Base-by-base conservation (phyloP, 192 early-diverging fungal species). In the Piromyces finnis region DNA sequence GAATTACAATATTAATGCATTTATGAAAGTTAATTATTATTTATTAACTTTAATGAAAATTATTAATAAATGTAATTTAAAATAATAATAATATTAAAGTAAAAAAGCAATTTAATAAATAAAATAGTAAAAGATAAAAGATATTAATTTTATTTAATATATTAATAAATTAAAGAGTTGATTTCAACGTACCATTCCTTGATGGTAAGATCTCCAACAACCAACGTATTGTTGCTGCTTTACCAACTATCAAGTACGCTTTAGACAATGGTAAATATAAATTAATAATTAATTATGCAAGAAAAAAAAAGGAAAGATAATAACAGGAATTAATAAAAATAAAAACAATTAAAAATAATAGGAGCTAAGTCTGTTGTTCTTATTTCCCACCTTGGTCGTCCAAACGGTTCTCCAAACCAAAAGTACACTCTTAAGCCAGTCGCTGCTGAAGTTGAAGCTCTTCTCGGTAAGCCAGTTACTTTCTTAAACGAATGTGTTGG, bases 101-200 rank as follows among this genome's bases (percentile, higher is more conserved):
- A n/a, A n/a, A n/a, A n/a, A n/a, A n/a, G n/a, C n/a, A n/a, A n/a
- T n/a, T n/a, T n/a, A n/a, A n/a, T n/a, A n/a, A n/a, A n/a, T n/a
- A n/a, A n/a, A n/a, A n/a, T n/a, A n/a, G n/a, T n/a, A n/a, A n/a
- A n/a, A n/a, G n/a, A n/a, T n/a, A n/a, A n/a, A n/a, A n/a, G n/a
- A n/a, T n/a, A n/a, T n/a, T n/a, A n/a, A n/a, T n/a, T n/a, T n/a
- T n/a, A n/a, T n/a, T n/a, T n/a, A n/a, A n/a, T n/a, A n/a, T 37
- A 81, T 59, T 26, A 68, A 39, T 30, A 29, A 78, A 9, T 32
- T 77, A 28, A 85, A 95, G 94, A 78, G 96, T 98, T 37, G 96
- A 99, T 92, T 99, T 99, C 86, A 99, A 99, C 86, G 97, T 99
- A n/a, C 97, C 97, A 77, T 93, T 97, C 82, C 92, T 93, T 83